A percentile compares a stretch with the other conserved stretches of the same genome.
Evolutionary conservation across 495 filamentous ascomycete species (phyloP).

Genomic region (Xylaria grammica): DNA sequence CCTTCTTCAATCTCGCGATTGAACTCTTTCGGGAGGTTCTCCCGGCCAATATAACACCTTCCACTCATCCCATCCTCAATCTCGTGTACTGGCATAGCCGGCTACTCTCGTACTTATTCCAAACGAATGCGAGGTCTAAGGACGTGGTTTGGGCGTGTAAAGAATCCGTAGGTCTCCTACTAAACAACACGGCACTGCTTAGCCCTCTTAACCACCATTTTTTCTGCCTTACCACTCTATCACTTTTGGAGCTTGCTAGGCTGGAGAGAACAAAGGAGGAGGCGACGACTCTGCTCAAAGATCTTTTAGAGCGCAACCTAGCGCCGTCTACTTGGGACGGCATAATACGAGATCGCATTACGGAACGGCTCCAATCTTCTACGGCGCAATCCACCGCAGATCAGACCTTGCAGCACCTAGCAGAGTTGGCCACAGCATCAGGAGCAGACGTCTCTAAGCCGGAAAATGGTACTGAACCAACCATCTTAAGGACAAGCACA

Average conservation of each 20-base stretch:
- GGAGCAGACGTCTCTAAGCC: slow-evolving; percentile 33
- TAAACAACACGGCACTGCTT: slow-evolving; percentile 60
- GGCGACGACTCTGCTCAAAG: slow-evolving; percentile 36
- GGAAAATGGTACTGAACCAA: slow-evolving; percentile 25
- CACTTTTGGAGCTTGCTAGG: slow-evolving; percentile 67
- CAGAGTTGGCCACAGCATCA: slow-evolving; percentile 62
- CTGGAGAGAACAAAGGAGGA: slow-evolving; percentile 41
- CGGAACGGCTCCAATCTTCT: slow-evolving; percentile 40
- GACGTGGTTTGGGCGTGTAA: slow-evolving; percentile 67
- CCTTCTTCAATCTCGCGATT: slow-evolving; percentile 40
- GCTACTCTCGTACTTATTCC: slow-evolving; percentile 64
- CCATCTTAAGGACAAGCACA: slow-evolving; percentile 31
- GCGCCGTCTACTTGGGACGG: slow-evolving; percentile 50
- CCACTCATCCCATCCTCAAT: slow-evolving; percentile 58
- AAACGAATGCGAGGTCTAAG: slow-evolving; percentile 42
- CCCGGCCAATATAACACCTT: slow-evolving; percentile 40
- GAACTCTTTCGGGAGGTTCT: slow-evolving; percentile 55
- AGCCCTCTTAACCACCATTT: slow-evolving; percentile 78
- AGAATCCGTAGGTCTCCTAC: slow-evolving; percentile 60
- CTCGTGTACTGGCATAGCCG: slow-evolving; percentile 78
- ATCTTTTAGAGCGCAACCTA: slow-evolving; percentile 42
- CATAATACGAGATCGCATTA: slow-evolving; percentile 54
- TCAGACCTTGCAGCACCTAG: slow-evolving; percentile 64
- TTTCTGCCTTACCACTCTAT: slow-evolving; percentile 67
- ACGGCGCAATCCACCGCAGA: slow-evolving; percentile 41